A percentile compares a stretch with the other conserved stretches of the same genome.
Conservation (phyloP, 2,329 filamentous ascomycete genomes). For the Venturiaceae sp. region DNA sequence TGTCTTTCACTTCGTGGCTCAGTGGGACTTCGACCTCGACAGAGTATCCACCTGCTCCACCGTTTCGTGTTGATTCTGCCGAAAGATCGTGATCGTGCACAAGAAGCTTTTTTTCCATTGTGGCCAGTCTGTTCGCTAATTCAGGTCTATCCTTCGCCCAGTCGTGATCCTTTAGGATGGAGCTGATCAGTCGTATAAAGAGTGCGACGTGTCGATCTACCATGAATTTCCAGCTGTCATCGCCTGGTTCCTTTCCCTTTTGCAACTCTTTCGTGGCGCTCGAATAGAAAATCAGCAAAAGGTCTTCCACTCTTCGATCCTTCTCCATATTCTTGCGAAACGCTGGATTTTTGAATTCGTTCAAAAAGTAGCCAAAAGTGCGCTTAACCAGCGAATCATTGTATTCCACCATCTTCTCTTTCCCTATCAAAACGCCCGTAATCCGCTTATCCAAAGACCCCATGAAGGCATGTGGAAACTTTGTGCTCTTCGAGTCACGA, state of each 20-base stretch:
- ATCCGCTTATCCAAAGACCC: constrained; percentile 66
- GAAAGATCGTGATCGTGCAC: constrained; percentile 87
- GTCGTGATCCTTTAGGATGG: constrained; percentile 72
- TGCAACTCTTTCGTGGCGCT: constrained; percentile 85
- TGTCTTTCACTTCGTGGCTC: constrained; percentile 91
- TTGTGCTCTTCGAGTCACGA: constrained; percentile 58
- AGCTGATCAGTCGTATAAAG: constrained; percentile 78
- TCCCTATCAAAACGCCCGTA: constrained; percentile 69
- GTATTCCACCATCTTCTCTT: constrained; percentile 77
- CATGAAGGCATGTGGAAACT: constrained; percentile 63
- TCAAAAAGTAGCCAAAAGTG: constrained; percentile 90
- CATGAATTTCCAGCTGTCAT: constrained; percentile 84
- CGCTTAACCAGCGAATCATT: constrained; percentile 85
- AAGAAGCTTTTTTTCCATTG: constrained; percentile 85
- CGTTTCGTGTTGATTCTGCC: constrained; percentile 46
- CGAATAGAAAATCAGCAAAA: constrained; percentile 94
- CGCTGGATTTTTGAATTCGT: constrained; percentile 77
- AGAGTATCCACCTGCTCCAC: constrained; percentile 50
- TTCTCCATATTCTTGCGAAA: constrained; percentile 91
- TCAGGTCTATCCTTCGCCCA: constrained; percentile 81
- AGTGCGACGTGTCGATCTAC: constrained; percentile 91
- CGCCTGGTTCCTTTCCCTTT: constrained; percentile 63
- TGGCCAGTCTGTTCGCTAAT: constrained; percentile 65
- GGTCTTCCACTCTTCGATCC: constrained; percentile 82
- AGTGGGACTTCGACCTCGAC: constrained; percentile 76